Conservation (phyloP, 768 basidiomycete species). For the Hypholoma fasciculare region DNA sequence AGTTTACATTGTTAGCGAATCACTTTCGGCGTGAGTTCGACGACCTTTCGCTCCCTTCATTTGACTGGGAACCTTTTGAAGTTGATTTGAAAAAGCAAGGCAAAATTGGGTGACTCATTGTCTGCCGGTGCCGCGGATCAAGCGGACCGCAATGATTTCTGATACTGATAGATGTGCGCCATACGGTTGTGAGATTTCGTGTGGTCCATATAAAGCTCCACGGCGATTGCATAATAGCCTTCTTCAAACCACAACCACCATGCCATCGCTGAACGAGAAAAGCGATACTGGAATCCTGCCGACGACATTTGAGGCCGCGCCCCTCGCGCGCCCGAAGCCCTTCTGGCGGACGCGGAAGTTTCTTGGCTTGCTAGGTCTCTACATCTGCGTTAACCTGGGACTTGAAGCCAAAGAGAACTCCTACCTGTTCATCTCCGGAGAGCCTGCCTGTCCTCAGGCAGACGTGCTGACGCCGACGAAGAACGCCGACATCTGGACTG, state of each 20-base stretch:
- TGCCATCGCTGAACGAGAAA: neutral
- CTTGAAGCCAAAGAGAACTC: neutral
- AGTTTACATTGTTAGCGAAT: no score
- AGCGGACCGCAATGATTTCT: neutral
- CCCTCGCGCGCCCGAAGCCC: neutral
- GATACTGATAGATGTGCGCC: neutral
- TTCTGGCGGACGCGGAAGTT: neutral
- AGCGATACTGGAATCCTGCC: neutral
- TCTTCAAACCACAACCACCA: slow-evolving; percentile 1
- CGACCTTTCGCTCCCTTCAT: neutral
- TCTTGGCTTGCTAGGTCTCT: slow-evolving; percentile 1
- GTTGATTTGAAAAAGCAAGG: neutral
- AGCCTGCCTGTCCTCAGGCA: slow-evolving; percentile 31
- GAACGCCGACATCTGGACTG: slow-evolving; percentile 37
- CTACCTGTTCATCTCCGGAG: neutral
- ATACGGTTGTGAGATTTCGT: neutral
- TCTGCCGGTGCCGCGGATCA: neutral
- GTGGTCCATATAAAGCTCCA: neutral
- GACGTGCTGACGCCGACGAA: slow-evolving; percentile 39
- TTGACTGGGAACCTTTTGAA: neutral
- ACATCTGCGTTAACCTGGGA: neutral
- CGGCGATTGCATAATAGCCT: neutral
- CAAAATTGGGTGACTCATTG: neutral
- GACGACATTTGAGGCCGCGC: neutral
- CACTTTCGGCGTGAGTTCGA: no score